phyloP scores from a whole-genome alignment of 2,329 filamentous ascomycete species.

The Diaporthe citri region DNA sequence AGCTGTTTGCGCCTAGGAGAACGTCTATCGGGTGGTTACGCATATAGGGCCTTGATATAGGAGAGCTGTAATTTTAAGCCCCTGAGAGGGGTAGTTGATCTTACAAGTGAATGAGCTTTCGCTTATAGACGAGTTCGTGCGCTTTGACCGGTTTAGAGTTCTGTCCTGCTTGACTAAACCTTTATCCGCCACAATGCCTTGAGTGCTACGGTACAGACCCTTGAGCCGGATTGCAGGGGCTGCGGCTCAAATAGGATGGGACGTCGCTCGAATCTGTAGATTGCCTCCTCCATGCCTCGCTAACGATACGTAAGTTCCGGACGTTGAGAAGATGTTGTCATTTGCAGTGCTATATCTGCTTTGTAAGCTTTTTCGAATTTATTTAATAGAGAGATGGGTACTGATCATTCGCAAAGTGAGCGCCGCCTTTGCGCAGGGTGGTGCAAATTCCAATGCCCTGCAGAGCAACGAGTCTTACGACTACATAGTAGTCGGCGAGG shows the following conservation, averaged over 20 bases:
- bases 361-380: not conserved
- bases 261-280: not conserved
- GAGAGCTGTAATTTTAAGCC: not conserved
- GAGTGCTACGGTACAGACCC: not conserved
- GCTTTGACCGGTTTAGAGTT: not conserved
- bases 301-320: too few species aligned
- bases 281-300: too few species aligned
- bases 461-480: conserved; percentile 58
- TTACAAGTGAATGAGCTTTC: not conserved
- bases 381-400: not conserved
- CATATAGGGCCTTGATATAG: not conserved
- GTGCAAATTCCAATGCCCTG: conserved; percentile 14
- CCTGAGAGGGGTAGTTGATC: not conserved
- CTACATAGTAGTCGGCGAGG: conserved; percentile 75
- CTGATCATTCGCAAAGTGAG: not conserved
- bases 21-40: not conserved
- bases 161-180: not conserved
- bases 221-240: not conserved
- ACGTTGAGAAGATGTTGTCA: not conserved
- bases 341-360: not conserved
- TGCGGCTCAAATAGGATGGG: not conserved
- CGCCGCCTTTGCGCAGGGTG: not conserved
- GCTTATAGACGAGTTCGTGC: not conserved
- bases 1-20: not conserved
- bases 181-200: not conserved